Percentiles rank a stretch among this genome's conserved stretches.
Conservation (phyloP, 2,329 filamentous ascomycete genomes). For the Amesomyces nigricolor region DNA sequence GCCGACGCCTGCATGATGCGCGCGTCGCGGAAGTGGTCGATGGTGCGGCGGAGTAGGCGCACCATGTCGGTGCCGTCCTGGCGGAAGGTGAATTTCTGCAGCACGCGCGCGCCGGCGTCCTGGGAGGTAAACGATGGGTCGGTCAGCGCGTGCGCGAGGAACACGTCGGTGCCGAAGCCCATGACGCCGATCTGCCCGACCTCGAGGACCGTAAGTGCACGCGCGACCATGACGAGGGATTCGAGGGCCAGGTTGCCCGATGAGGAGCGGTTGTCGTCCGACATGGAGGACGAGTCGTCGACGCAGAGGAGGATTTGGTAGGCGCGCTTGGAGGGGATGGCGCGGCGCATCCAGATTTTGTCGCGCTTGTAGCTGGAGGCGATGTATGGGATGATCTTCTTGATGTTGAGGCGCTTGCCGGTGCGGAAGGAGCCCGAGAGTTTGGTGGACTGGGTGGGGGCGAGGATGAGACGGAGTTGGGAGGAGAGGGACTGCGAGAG, state of each 20-base stretch:
- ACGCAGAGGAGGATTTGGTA: conserved; percentile 98
- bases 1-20: conserved; percentile 44
- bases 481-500: conserved; percentile 87
- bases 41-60: conserved; percentile 68
- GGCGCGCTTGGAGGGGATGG: conserved; percentile 82
- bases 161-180: conserved; percentile 79
- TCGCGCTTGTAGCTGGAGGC: conserved; percentile 97
- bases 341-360: conserved; percentile 99
- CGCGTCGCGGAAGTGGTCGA: conserved; percentile 76
- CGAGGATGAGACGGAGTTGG: conserved; percentile 90
- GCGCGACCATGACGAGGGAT: conserved; percentile 85
- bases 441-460: conserved; percentile 90
- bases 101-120: conserved; percentile 75
- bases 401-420: conserved; percentile 97
- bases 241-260: conserved; percentile 82
- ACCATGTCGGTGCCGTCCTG: conserved; percentile 84
- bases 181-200: conserved; percentile 88
- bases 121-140: conserved; percentile 71
- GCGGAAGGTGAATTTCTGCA: conserved; percentile 77
- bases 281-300: conserved; percentile 93
- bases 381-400: conserved; percentile 98
- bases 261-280: conserved; percentile 50
- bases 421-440: conserved; percentile 95
- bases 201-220: conserved; percentile 85
- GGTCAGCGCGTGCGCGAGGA: conserved; percentile 80